phyloP scores from a whole-genome alignment of 371 early-diverging fungal species.

The Rhizopus microsporus region DNA sequence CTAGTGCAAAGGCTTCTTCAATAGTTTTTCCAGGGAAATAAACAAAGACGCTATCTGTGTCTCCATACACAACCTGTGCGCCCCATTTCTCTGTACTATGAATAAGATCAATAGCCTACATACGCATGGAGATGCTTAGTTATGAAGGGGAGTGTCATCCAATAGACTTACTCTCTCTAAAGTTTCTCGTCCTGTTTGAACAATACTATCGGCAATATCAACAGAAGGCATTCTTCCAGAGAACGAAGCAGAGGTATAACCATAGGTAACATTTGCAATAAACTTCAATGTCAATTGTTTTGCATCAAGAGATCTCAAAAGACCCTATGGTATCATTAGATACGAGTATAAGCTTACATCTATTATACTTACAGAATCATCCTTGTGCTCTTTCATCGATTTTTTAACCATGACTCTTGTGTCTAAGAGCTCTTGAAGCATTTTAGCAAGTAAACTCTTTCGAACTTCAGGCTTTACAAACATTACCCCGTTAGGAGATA shows the following conservation, averaged over 20 bases:
- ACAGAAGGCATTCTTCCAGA: conserved; percentile 91
- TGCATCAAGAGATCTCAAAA: conserved; percentile 65
- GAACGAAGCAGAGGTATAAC: conserved; percentile 84
- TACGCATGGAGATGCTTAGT: neutral
- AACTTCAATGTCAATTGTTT: conserved; percentile 85
- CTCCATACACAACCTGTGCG: conserved; percentile 87
- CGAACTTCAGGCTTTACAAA: conserved; percentile 80
- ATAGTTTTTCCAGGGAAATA: conserved; percentile 68
- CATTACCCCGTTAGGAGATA: conserved; percentile 83
- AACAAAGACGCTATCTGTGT: conserved; percentile 91
- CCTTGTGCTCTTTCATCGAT: conserved; percentile 74
- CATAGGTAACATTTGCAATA: conserved; percentile 92
- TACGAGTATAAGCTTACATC: neutral
- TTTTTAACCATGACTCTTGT: conserved; percentile 88
- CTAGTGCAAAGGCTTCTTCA: conserved; percentile 77
- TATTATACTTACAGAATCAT: conserved; percentile 49
- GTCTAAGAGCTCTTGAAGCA: conserved; percentile 85
- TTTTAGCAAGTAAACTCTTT: conserved; percentile 72
- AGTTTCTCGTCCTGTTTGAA: conserved; percentile 80
- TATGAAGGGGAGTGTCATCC: neutral
- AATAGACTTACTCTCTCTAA: conserved; percentile 61
- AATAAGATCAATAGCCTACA: conserved; percentile 67
- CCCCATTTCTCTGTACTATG: conserved; percentile 68
- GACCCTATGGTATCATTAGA: conserved; percentile 19
- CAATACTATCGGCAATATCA: conserved; percentile 91